phyloP scores from a whole-genome alignment of 306 rosid genomes.

The Medicago lupulina region DNA sequence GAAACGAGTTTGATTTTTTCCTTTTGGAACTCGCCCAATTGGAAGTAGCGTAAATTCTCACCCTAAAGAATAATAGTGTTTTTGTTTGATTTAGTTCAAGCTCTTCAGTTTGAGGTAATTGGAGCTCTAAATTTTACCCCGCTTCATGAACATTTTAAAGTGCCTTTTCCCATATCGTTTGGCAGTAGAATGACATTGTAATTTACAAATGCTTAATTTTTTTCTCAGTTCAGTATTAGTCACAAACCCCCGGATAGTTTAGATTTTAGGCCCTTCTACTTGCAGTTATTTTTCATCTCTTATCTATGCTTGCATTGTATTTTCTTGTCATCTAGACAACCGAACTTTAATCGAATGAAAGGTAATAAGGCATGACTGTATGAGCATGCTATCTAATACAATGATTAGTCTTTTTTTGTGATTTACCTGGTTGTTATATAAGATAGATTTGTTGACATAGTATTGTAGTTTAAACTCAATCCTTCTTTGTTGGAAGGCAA shows the following conservation, averaged over 20 bases:
- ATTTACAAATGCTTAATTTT: background rate
- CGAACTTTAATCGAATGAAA: constrained; percentile 9
- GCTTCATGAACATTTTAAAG: background rate
- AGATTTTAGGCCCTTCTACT: background rate
- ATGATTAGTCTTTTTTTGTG: background rate
- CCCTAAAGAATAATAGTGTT: background rate
- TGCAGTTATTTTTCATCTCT: background rate
- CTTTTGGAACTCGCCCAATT: background rate
- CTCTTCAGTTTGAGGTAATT: background rate
- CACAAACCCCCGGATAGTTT: background rate
- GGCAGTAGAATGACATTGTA: background rate
- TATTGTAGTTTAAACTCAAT: background rate
- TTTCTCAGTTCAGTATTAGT: background rate
- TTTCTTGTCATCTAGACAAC: background rate
- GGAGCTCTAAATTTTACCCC: background rate
- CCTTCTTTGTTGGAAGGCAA: background rate
- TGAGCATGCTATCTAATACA: background rate
- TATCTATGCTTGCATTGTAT: background rate
- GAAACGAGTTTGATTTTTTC: too few relatives aligned
- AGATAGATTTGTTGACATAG: constrained; percentile 19
- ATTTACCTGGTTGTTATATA: background rate
- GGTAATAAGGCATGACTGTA: background rate
- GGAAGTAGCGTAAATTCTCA: background rate
- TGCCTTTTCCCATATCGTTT: background rate
- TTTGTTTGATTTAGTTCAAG: background rate